Percentiles rank a stretch among this genome's conserved stretches.
phyloP scores from a whole-genome alignment of 2,329 filamentous ascomycete species.

The Xylaria sp. region DNA sequence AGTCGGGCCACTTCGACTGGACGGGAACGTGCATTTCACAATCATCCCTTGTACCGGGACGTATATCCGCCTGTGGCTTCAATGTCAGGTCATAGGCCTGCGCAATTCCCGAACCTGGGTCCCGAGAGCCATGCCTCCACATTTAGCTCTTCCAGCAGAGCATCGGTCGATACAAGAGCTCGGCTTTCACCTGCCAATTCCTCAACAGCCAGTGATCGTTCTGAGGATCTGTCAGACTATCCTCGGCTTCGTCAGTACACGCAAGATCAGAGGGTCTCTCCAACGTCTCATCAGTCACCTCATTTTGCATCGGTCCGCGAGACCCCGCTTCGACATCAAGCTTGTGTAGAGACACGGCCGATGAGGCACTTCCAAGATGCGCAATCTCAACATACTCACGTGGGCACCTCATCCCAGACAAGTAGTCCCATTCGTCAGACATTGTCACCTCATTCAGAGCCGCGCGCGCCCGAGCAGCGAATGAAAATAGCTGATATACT shows the following conservation, averaged over 20 bases:
- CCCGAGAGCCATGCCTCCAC: conserved; percentile 34
- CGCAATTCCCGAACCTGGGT: conserved; percentile 38
- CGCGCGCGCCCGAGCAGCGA: conserved; percentile 44
- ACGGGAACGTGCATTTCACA: conserved; percentile 40
- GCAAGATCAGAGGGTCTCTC: conserved; percentile 39
- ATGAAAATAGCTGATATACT: conserved; percentile 50
- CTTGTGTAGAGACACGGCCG: conserved; percentile 37
- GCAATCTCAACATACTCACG: conserved; percentile 36
- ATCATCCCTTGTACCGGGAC: conserved; percentile 39
- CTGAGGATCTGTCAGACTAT: conserved; percentile 41
- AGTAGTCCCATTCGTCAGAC: conserved; percentile 38
- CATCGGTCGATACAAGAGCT: conserved; percentile 33
- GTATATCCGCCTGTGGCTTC: conserved; percentile 39
- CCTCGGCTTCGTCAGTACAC: conserved; percentile 37
- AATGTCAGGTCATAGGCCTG: conserved; percentile 38
- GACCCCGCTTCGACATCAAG: conserved; percentile 32
- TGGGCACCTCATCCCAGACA: conserved; percentile 37
- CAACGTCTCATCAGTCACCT: conserved; percentile 35
- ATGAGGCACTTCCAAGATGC: conserved; percentile 39
- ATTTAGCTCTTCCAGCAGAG: conserved; percentile 38
- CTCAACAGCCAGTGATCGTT: conserved; percentile 39
- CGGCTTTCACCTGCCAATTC: conserved; percentile 41
- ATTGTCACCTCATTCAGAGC: conserved; percentile 43
- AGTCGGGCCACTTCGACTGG: conserved; percentile 38
- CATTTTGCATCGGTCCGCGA: conserved; percentile 37